phyloP scores from a whole-genome alignment of 768 basidiomycete genomes.

The Flagelloscypha sp. region DNA sequence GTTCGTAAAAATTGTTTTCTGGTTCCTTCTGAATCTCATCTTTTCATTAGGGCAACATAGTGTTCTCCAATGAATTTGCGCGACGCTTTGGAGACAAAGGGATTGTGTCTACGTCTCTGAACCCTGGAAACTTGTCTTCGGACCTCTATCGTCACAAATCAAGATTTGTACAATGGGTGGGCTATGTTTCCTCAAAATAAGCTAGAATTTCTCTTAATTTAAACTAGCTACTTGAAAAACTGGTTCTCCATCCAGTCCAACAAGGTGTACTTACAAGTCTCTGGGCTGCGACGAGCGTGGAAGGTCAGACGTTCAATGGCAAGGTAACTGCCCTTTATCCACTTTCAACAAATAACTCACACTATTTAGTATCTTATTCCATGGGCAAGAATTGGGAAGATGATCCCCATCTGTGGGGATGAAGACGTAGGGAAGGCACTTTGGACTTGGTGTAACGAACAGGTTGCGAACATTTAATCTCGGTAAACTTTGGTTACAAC shows the following conservation, averaged over 20 bases:
- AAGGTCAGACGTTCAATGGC: constrained; percentile 24
- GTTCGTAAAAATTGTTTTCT: constrained; percentile 9
- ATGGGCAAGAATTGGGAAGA: constrained; percentile 32
- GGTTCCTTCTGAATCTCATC: not conserved
- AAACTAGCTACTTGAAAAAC: constrained; percentile 5
- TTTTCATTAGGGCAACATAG: constrained; percentile 25
- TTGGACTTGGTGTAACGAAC: constrained; percentile 41
- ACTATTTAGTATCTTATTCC: constrained; percentile 34
- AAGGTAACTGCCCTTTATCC: too few species aligned
- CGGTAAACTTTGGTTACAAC: too few species aligned
- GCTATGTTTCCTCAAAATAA: not conserved
- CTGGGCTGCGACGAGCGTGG: constrained; percentile 27
- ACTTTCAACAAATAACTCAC: too few species aligned
- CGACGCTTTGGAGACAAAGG: constrained; percentile 31
- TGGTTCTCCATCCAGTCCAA: constrained; percentile 15
- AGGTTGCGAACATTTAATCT: too few species aligned
- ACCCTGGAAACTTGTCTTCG: constrained; percentile 21
- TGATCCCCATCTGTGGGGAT: constrained; percentile 23
- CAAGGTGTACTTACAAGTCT: constrained; percentile 30
- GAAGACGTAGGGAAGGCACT: constrained; percentile 25
- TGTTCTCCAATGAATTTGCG: constrained; percentile 30
- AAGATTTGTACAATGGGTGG: constrained; percentile 6
- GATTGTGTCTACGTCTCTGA: constrained; percentile 26
- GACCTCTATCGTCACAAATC: constrained; percentile 17
- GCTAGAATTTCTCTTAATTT: not conserved